Conservation (phyloP, 1,139 yeast species). For the Saccharomycopsis hybrid region DNA sequence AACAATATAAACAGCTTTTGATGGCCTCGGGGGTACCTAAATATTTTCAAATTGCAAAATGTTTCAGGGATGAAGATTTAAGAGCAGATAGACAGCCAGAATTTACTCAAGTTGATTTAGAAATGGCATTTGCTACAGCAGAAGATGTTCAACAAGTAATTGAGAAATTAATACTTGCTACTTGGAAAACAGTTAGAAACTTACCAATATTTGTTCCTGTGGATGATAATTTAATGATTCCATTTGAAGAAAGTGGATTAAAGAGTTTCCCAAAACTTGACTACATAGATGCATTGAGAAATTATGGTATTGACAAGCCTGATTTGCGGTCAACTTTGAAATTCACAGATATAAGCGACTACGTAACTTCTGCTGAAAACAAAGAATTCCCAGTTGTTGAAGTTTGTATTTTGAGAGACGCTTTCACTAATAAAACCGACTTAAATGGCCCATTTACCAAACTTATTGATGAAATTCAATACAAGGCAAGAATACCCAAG, state of each 20-base stretch:
- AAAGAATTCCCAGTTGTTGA: conserved; percentile 61
- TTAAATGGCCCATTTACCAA: conserved; percentile 6
- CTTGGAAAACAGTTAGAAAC: conserved; percentile 49
- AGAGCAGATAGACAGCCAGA: conserved; percentile 96
- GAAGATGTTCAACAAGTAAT: conserved; percentile 63
- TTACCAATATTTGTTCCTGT: conserved; percentile 34
- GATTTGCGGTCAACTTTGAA: conserved; percentile 63
- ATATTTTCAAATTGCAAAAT: conserved; percentile 86
- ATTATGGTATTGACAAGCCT: conserved; percentile 92
- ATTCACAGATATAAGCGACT: conserved; percentile 43
- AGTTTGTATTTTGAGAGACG: conserved; percentile 54
- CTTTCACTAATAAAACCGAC: conserved; percentile 23
- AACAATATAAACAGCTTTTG: conserved; percentile 87
- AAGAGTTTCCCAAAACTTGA: conserved; percentile 40
- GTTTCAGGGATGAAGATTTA: conserved; percentile 94
- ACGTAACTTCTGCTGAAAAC: conserved; percentile 33
- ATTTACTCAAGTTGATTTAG: conserved; percentile 92
- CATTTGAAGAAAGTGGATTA: conserved; percentile 2
- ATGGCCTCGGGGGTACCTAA: conserved; percentile 90
- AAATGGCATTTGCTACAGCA: conserved; percentile 76
- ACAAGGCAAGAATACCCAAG: conserved; percentile 54
- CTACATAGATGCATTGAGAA: conserved; percentile 62
- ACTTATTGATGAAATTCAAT: conserved; percentile 40
- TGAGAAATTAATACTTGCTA: conserved; percentile 45
- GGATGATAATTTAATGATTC: conserved; percentile 11